Conservation (phyloP, 2,329 filamentous ascomycete genomes). For the Plectosphaerella plurivora region DNA sequence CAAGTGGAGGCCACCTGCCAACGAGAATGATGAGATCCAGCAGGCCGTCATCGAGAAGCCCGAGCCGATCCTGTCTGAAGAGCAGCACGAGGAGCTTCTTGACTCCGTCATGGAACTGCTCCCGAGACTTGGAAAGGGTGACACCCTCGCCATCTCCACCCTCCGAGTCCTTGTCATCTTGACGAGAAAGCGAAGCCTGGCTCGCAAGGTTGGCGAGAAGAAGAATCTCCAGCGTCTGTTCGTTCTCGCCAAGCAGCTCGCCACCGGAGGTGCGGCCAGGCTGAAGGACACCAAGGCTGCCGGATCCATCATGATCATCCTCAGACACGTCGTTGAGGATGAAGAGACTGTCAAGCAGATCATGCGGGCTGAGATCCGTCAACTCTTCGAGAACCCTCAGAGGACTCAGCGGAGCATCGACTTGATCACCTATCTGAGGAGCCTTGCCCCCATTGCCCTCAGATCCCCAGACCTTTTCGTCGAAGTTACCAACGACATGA, state of each 20-base stretch:
- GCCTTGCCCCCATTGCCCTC: slow-evolving; percentile 73
- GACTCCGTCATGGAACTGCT: slow-evolving; percentile 77
- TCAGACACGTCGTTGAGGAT: slow-evolving; percentile 93
- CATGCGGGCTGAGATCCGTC: slow-evolving; percentile 83
- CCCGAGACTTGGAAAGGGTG: slow-evolving; percentile 82
- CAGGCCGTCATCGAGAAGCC: slow-evolving; percentile 55
- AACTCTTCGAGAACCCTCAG: slow-evolving; percentile 61
- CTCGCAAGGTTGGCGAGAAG: slow-evolving; percentile 75
- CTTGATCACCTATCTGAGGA: slow-evolving; percentile 67
- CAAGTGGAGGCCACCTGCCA: slow-evolving; percentile 59
- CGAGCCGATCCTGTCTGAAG: slow-evolving; percentile 54
- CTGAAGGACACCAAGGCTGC: slow-evolving; percentile 53
- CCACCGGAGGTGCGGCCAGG: slow-evolving; percentile 70
- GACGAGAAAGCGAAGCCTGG: slow-evolving; percentile 72
- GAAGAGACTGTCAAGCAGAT: slow-evolving; percentile 86
- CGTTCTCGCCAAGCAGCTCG: slow-evolving; percentile 90
- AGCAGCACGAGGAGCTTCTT: slow-evolving; percentile 68
- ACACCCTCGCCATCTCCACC: slow-evolving; percentile 76
- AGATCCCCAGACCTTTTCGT: slow-evolving; percentile 83
- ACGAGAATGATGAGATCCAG: slow-evolving; percentile 42
- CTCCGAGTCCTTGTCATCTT: slow-evolving; percentile 82
- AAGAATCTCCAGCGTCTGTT: slow-evolving; percentile 87
- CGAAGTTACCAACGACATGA: slow-evolving; percentile 77
- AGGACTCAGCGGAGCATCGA: slow-evolving; percentile 57
- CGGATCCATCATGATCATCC: slow-evolving; percentile 71